These are phyloP conservation scores for Melanogaster broomeanus DNA, from an alignment of 768 basidiomycete genomes.

Conservation along the genomic window DNA sequence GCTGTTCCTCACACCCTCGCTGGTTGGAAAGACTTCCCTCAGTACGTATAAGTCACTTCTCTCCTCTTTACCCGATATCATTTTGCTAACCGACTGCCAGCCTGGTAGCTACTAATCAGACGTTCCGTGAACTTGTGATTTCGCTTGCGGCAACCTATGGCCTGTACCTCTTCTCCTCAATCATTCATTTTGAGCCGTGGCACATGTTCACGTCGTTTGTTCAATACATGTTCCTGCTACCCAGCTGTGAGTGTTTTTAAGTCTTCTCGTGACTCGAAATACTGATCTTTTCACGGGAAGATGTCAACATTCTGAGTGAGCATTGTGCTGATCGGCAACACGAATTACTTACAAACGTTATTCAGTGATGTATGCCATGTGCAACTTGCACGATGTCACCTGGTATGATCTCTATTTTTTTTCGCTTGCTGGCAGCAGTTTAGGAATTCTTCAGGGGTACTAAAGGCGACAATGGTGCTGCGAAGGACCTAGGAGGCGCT, in stretches of 20 bases:
- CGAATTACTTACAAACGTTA: not conserved
- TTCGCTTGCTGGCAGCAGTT: not conserved
- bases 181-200: conserved; percentile 95
- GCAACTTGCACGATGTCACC: conserved; percentile 86
- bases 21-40: conserved; percentile 72
- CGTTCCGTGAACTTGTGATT: conserved; percentile 83
- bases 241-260: conserved; percentile 52
- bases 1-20: conserved; percentile 73
- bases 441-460: conserved; percentile 62
- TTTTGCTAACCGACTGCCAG: conserved; percentile 39
- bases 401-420: conserved; percentile 40
- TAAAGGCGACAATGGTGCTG: conserved; percentile 86
- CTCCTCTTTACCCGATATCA: not conserved
- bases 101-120: conserved; percentile 61
- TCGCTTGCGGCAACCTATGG: conserved; percentile 78
- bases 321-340: not conserved
- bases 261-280: not conserved
- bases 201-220: conserved; percentile 94
- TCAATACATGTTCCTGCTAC: conserved; percentile 91
- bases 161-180: conserved; percentile 81
- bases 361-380: conserved; percentile 90
- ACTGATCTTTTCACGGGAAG: conserved; percentile 31
- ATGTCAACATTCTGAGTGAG: conserved; percentile 80
- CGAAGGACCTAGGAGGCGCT: conserved; percentile 87
- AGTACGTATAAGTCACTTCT: conserved; percentile 46